phyloP scores from a whole-genome alignment of 345 rosid species.

The Trapa bicornis region DNA sequence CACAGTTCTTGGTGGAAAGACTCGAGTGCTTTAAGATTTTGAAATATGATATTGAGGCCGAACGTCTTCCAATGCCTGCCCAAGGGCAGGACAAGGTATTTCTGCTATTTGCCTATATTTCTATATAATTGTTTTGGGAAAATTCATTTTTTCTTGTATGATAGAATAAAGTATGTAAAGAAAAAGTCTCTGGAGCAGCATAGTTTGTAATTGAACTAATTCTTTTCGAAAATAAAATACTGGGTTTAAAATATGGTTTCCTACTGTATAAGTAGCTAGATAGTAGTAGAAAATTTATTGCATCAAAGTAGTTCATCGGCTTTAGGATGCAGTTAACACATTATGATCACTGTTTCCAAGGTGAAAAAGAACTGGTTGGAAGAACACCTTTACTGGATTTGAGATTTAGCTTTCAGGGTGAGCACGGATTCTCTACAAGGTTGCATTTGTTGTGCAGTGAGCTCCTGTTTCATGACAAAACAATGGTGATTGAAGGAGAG shows the following conservation, averaged over 20 bases:
- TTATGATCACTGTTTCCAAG: background rate
- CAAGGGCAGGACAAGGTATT: conserved; percentile 80
- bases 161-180: background rate
- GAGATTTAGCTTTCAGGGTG: background rate
- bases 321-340: too few relatives aligned
- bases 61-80: conserved; percentile 70
- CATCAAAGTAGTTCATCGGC: too few relatives aligned
- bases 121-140: background rate
- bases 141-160: background rate
- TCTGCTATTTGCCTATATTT: background rate
- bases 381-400: background rate
- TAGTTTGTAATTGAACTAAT: background rate
- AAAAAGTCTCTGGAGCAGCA: background rate
- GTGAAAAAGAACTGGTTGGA: background rate
- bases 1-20: conserved; percentile 81
- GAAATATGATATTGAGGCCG: conserved; percentile 89
- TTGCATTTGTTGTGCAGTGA: background rate
- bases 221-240: background rate
- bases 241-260: background rate
- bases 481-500: background rate
- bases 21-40: conserved; percentile 88
- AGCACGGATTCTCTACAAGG: background rate
- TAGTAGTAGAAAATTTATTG: too few relatives aligned
- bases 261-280: background rate
- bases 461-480: background rate